phyloP scores from a whole-genome alignment of 2,329 filamentous ascomycete genomes.

The Penicillium decumbens region DNA sequence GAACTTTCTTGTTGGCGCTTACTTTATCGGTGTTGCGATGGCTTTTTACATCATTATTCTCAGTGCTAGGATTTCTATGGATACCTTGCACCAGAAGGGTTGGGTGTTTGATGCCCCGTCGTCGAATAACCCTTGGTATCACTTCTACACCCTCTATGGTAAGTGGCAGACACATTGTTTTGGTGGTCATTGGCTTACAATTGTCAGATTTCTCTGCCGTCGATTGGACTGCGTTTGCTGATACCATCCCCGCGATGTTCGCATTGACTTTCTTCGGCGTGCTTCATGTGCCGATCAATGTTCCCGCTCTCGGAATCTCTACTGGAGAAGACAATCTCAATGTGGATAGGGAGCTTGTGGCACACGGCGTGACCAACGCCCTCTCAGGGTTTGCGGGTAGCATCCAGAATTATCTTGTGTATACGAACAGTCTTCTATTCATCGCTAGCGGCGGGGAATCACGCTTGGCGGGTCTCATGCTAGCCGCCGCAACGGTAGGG shows the following conservation, averaged over 20 bases:
- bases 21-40: constrained; percentile 73
- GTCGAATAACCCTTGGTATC: constrained; percentile 87
- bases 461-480: constrained; percentile 76
- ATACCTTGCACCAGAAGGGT: constrained; percentile 64
- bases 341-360: constrained; percentile 82
- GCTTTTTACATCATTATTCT: constrained; percentile 50
- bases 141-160: constrained; percentile 95
- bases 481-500: constrained; percentile 73
- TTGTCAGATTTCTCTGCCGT: constrained; percentile 69
- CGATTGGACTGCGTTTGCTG: constrained; percentile 74
- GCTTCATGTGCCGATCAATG: constrained; percentile 95
- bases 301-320: constrained; percentile 84
- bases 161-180: constrained; percentile 32
- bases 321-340: constrained; percentile 89
- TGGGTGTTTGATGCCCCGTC: constrained; percentile 91
- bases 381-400: constrained; percentile 81
- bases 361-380: constrained; percentile 90
- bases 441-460: constrained; percentile 87
- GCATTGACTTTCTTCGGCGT: constrained; percentile 96
- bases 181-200: constrained; percentile 5
- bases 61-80: constrained; percentile 59
- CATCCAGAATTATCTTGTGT: constrained; percentile 95
- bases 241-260: constrained; percentile 89
- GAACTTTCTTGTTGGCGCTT: constrained; percentile 79
- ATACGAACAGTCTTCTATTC: constrained; percentile 96